phyloP scores from a whole-genome alignment of 306 rosid genomes.

The Prunus salicina region DNA sequence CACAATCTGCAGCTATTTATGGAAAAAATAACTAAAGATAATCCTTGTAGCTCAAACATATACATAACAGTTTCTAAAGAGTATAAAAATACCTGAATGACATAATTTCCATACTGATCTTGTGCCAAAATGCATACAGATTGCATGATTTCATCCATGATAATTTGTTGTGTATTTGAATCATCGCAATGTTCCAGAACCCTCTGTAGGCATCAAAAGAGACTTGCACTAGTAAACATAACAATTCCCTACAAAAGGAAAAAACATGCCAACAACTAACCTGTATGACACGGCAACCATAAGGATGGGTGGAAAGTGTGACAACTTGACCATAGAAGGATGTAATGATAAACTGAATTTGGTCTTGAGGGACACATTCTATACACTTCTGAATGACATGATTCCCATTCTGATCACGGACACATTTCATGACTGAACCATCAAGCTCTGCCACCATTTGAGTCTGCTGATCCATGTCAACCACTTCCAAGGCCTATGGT shows the following conservation, averaged over 20 bases:
- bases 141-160: slow-evolving; percentile 96
- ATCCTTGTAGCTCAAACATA: not conserved
- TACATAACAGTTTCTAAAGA: not conserved
- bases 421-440: slow-evolving; percentile 86
- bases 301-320: slow-evolving; percentile 91
- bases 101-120: slow-evolving; percentile 98
- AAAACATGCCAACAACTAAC: slow-evolving; percentile 35
- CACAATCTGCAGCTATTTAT: not conserved
- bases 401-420: slow-evolving; percentile 95
- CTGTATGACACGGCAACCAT: slow-evolving; percentile 98
- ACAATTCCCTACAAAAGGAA: slow-evolving; percentile 9
- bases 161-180: slow-evolving; percentile 62
- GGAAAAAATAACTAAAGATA: not conserved
- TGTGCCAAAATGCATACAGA: slow-evolving; percentile 83
- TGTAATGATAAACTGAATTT: slow-evolving; percentile 80
- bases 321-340: slow-evolving; percentile 94
- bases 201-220: slow-evolving; percentile 63
- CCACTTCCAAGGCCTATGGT: slow-evolving; percentile 87
- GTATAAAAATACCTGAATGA: slow-evolving; percentile 69
- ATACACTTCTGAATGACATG: slow-evolving; percentile 94
- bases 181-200: slow-evolving; percentile 91
- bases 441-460: slow-evolving; percentile 90
- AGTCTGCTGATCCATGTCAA: slow-evolving; percentile 70
- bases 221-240: slow-evolving; percentile 25
- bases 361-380: slow-evolving; percentile 89